Conservation (phyloP, 345 rosid species). For the Lepidium africanum region DNA sequence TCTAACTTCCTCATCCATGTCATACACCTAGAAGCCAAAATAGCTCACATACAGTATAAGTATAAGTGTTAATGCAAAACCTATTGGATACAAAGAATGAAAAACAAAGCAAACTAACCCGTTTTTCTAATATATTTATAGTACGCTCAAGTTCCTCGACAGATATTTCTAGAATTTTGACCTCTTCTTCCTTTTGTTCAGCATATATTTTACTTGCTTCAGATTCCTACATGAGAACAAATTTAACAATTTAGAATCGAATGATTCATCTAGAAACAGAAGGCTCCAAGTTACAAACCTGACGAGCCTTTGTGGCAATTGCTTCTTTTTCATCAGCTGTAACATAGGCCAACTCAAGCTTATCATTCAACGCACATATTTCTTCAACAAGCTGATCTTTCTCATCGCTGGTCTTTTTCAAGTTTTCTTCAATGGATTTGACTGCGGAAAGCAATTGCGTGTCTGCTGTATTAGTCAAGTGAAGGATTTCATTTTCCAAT, state of each 20-base stretch:
- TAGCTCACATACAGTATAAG: neutral
- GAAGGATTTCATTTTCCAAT: constrained; percentile 74
- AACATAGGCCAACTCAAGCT: constrained; percentile 61
- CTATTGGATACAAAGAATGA: neutral
- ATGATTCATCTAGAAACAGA: neutral
- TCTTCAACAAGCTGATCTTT: constrained; percentile 58
- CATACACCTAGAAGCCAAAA: constrained; percentile 52
- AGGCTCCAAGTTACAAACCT: constrained; percentile 34
- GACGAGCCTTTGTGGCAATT: constrained; percentile 68
- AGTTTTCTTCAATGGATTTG: constrained; percentile 45
- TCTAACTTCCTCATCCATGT: constrained; percentile 81
- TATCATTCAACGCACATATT: constrained; percentile 48
- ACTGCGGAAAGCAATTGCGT: constrained; percentile 38
- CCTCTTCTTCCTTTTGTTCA: constrained; percentile 90
- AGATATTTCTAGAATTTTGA: constrained; percentile 74
- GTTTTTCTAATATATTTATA: constrained; percentile 70
- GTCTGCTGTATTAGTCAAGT: constrained; percentile 47
- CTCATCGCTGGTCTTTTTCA: constrained; percentile 37
- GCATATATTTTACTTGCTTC: constrained; percentile 70
- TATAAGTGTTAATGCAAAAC: neutral
- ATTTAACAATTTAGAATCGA: neutral
- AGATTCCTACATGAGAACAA: constrained; percentile 43
- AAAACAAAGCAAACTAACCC: constrained; percentile 42
- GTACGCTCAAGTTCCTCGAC: constrained; percentile 88
- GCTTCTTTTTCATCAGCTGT: constrained; percentile 90